These are phyloP conservation scores for Neurospora hispaniola DNA, from an alignment of 495 filamentous ascomycete species.

Conservation along the genomic window DNA sequence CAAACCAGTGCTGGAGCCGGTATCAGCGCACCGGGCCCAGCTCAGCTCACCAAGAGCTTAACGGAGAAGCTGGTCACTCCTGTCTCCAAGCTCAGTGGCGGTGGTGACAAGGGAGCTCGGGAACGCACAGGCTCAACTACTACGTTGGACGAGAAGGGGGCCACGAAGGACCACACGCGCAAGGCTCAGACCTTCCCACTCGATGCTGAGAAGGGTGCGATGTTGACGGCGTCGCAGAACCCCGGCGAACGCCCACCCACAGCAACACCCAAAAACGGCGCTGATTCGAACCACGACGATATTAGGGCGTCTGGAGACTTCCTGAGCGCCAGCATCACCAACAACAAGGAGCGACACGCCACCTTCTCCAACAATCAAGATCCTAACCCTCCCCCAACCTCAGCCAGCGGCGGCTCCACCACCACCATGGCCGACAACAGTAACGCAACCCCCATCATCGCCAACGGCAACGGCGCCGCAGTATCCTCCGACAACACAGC, in stretches of 20 bases:
- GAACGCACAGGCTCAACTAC: not conserved
- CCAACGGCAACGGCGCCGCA: constrained; percentile 2
- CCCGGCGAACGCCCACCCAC: not conserved
- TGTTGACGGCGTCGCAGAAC: not conserved
- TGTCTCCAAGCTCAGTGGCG: not conserved
- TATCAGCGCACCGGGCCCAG: constrained; percentile 21
- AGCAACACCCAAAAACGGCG: not conserved
- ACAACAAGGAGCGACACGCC: constrained; percentile 29
- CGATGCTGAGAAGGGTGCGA: not conserved
- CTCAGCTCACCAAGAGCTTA: constrained; percentile 6
- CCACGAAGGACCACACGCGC: not conserved
- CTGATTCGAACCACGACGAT: constrained; percentile 1
- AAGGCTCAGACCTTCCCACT: not conserved
- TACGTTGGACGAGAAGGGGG: constrained; percentile 14
- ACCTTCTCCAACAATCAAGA: constrained; percentile 33
- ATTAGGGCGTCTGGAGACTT: constrained; percentile 8
- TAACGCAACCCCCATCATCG: not conserved
- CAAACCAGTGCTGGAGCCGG: constrained; percentile 17
- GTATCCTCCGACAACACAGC: not conserved
- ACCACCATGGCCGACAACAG: constrained; percentile 3
- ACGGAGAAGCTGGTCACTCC: constrained; percentile 10
- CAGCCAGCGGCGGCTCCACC: constrained; percentile 13
- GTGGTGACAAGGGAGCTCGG: not conserved
- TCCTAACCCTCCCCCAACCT: constrained; percentile 20
- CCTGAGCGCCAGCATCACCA: not conserved